Base-by-base conservation (phyloP, 345 rosid genomes). In the Bruguiera sexangula region DNA sequence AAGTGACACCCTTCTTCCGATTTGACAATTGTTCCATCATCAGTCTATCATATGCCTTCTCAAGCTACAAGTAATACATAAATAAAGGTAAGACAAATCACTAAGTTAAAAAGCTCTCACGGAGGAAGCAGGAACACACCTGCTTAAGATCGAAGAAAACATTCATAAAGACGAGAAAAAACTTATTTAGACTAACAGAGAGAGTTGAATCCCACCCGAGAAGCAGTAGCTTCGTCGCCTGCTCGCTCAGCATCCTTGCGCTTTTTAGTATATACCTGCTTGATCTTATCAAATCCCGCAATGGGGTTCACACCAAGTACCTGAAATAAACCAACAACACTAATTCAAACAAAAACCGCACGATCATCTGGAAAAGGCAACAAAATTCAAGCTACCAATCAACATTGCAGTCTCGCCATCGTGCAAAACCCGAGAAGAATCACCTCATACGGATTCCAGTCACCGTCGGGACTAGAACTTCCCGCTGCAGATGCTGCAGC, bases 41-140 rank as follows among this genome's bases (percentile, higher is more conserved):
- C 77, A 96, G 84, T 79, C 90, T 90, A 86, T 96, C 99, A 75
- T 96, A 96, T 31, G 99, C 98, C 82, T 89, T 90, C 85, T 92
- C 99, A 73, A 96, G 89, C 99, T 96, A 82, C 43, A 76, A 76
- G 55, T 26, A 58, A 68, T 4, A 61, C 46, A 76, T 22, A 31
- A 0, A 64, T 51, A 75, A 76, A 36, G 26, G 59, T 54, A 65
- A 61, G 62, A 20, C 62, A 54, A 65, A 43, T 32, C 65, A 46
- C 68, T 59, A 53, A 60, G 37, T 22, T 62, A 26, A 46, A 32
- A 67, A 13, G 43, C 54, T 34, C 16, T 29, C 11, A 34, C 39
- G 15, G 3, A 13, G 1, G 19, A 43, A 43, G 27, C 51, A 67
- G 30, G 34, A 21, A 37, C 16, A 22, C 34, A 43, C 15, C 60